Evolutionary conservation across 176 grass and related monocot genomes (phyloP), one percentile per base, ranked within the genome.

Genomic region (Themeda triandra): DNA sequence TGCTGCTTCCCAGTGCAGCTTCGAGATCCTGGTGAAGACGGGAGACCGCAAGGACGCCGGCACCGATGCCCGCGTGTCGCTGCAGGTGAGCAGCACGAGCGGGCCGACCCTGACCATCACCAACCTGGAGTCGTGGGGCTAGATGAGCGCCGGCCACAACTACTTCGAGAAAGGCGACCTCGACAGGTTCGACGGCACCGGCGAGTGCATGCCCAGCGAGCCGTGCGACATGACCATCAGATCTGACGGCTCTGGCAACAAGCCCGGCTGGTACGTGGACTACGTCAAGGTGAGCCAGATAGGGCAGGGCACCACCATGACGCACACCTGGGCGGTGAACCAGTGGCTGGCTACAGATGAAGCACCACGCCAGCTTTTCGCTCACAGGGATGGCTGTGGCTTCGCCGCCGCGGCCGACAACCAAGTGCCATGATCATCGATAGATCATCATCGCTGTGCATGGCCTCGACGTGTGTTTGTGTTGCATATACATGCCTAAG

Each of bases 151-250:
- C 8, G 58, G 58, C 36, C n/a, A 78, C 8, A 14, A 78, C 76
- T 78, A 78, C 58, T 63, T 78, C 58, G 76, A 78, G 36, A 63
- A 62, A 23, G 76, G 76, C 36, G 6, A 30, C 76, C 58, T 78
- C 13, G 54, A 78, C 33, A 10, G 54, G 54, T 78, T 77, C 12
- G 29, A 5, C 14, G 46, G 15, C 46, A 6, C 9, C 15, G 46
- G 46, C 46, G 0, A 4, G 28, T 75, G 72, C 72, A 21, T 75
- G 18, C 17, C 48, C 8, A 6, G 18, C 9, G 46, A 54, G 46
- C 73, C 73, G 17, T 75, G 73, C 73, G 12, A 54, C 14, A 54
- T 75, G 73, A 17, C 13, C 13, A 2, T 75, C 28, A 21, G 0
- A 8, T 75, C 71, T 29, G 45, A 75, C 9, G 27, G 45, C 4